These are phyloP conservation scores for Leccinum insigne DNA, from an alignment of 1,284 basidiomycete genomes.

Conservation along the genomic window DNA sequence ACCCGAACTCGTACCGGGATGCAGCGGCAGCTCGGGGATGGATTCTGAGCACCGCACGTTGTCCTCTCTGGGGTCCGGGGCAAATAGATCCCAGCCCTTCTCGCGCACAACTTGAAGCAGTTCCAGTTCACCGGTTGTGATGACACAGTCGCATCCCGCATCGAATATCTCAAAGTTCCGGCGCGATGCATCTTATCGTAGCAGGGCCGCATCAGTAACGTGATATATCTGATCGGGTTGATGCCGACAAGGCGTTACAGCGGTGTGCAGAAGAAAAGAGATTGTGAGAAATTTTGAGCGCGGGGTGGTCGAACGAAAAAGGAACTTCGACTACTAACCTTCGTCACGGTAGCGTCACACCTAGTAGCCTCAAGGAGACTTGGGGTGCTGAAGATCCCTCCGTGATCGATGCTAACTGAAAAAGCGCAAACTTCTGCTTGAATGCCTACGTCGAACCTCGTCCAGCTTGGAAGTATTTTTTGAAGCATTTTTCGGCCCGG, in stretches of 20 bases:
- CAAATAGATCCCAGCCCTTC: conserved; percentile 40
- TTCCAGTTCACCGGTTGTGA: conserved; percentile 96
- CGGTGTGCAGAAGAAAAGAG: too few relatives aligned
- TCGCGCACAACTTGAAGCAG: conserved; percentile 70
- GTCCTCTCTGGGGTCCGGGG: conserved; percentile 39
- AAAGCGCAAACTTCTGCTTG: too few relatives aligned
- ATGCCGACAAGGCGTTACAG: too few relatives aligned
- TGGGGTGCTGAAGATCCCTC: not conserved
- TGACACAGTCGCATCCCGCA: conserved; percentile 96
- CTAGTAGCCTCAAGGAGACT: not conserved
- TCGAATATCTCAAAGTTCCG: conserved; percentile 80
- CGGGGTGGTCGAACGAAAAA: too few relatives aligned
- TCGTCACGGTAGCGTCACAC: too few relatives aligned
- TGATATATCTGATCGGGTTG: conserved; percentile 77
- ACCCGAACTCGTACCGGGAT: conserved; percentile 90
- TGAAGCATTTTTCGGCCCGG: not conserved
- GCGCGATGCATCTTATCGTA: conserved; percentile 98
- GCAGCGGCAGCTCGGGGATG: conserved; percentile 75
- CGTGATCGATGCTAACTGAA: too few relatives aligned
- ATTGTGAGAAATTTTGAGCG: too few relatives aligned
- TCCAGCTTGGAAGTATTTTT: not conserved
- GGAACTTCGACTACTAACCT: too few relatives aligned
- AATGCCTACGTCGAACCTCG: not conserved
- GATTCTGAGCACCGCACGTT: conserved; percentile 12
- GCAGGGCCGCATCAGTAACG: conserved; percentile 93